Evolutionary conservation across 129 eudicot genomes (phyloP).

Genomic region (Erigeron canadensis): DNA sequence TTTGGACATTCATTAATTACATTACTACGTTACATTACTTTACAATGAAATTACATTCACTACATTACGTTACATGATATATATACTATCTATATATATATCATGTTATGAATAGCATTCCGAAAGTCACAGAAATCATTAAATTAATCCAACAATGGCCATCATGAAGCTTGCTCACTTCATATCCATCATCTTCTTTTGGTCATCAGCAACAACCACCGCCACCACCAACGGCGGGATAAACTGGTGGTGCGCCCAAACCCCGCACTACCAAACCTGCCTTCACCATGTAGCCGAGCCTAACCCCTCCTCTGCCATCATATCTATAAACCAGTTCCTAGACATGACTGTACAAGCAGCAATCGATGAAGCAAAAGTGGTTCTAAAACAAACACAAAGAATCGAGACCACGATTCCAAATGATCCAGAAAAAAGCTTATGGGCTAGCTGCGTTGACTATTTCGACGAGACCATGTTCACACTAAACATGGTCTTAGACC

Average conservation of each 20-base stretch:
- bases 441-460: constrained; percentile 31
- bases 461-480: constrained; percentile 30
- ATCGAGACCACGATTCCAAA: constrained; percentile 25
- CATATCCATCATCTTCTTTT: constrained; percentile 24
- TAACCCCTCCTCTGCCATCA: not conserved
- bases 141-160: not conserved
- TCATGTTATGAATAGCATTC: constrained; percentile 17
- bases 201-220: constrained; percentile 21
- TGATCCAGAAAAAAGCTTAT: constrained; percentile 26
- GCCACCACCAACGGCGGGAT: constrained; percentile 5
- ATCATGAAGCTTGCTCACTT: constrained; percentile 18
- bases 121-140: not conserved
- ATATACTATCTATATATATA: too few species aligned
- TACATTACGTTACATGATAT: too few species aligned
- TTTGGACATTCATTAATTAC: too few species aligned
- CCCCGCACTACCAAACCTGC: constrained; percentile 31
- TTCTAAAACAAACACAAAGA: constrained; percentile 11
- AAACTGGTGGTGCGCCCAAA: constrained; percentile 38
- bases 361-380: constrained; percentile 15
- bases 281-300: not conserved
- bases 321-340: constrained; percentile 16
- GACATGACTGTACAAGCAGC: constrained; percentile 5
- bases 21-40: too few species aligned
- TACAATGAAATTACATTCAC: too few species aligned
- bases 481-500: constrained; percentile 25